These are phyloP conservation scores for Aspergillus sclerotioniger DNA, from an alignment of 495 filamentous ascomycete genomes.

Conservation along the genomic window DNA sequence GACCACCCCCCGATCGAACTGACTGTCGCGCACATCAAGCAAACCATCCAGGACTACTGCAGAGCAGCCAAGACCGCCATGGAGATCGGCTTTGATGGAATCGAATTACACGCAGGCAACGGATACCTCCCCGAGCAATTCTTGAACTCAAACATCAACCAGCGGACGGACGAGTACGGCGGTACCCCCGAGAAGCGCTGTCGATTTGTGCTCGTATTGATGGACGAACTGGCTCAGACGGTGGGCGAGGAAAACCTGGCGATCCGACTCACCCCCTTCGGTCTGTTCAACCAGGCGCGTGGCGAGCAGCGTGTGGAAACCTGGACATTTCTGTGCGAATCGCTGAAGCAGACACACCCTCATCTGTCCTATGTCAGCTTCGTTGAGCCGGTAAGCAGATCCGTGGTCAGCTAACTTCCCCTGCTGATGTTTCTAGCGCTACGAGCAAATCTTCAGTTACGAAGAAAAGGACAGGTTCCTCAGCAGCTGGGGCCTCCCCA, in stretches of 20 bases:
- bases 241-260: conserved; percentile 27
- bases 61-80: conserved; percentile 32
- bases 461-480: conserved; percentile 47
- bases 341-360: conserved; percentile 47
- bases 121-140: conserved; percentile 54
- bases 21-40: conserved; percentile 42
- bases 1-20: conserved; percentile 47
- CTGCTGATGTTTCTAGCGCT: conserved; percentile 31
- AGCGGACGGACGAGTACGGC: conserved; percentile 48
- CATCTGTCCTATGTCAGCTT: conserved; percentile 52
- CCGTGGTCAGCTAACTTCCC: background rate
- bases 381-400: conserved; percentile 46
- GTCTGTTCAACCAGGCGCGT: conserved; percentile 48
- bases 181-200: conserved; percentile 48
- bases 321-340: conserved; percentile 47
- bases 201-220: conserved; percentile 43
- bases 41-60: conserved; percentile 23
- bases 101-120: conserved; percentile 51
- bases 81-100: conserved; percentile 42
- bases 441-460: conserved; percentile 47
- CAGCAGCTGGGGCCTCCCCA: conserved; percentile 39
- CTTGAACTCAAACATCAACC: conserved; percentile 43
- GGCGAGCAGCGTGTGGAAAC: conserved; percentile 49
- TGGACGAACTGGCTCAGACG: conserved; percentile 28
- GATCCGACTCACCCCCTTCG: conserved; percentile 42